A percentile compares a stretch with the other conserved stretches of the same genome.
phyloP scores from a whole-genome alignment of 2,329 filamentous ascomycete species.

The Alternaria sp. region DNA sequence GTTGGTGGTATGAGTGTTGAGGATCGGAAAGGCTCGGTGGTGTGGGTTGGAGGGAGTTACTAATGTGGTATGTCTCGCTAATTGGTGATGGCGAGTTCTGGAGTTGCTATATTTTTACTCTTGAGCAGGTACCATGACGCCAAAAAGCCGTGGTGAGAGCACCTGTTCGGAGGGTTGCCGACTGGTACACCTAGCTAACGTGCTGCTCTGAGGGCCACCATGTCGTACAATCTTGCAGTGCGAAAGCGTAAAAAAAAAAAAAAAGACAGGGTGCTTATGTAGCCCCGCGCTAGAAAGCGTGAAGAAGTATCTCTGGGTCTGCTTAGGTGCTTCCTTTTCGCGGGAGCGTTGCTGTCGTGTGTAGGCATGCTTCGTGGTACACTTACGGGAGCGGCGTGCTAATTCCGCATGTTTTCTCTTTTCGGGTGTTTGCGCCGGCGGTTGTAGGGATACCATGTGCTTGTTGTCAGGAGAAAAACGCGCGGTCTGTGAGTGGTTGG shows the following conservation, averaged over 20 bases:
- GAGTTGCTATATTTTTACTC: not conserved
- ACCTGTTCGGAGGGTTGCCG: slow-evolving; percentile 4
- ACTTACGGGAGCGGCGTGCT: slow-evolving; percentile 3
- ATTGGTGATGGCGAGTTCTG: not conserved
- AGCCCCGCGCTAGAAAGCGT: slow-evolving; percentile 6
- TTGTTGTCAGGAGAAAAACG: not conserved
- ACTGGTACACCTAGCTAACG: slow-evolving; percentile 3
- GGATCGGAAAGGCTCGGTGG: not conserved
- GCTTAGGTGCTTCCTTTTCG: not conserved
- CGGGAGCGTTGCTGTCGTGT: slow-evolving; percentile 1
- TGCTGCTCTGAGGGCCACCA: not conserved
- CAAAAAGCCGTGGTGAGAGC: slow-evolving; percentile 5
- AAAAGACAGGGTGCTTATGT: slow-evolving; percentile 7
- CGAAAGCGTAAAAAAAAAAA: not conserved
- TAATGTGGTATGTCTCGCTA: not conserved
- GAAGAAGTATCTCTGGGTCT: not conserved
- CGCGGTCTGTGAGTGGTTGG: slow-evolving; percentile 8
- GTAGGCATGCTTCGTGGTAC: not conserved
- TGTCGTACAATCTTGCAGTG: not conserved
- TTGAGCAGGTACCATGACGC: slow-evolving; percentile 1
- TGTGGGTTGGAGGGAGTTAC: not conserved
- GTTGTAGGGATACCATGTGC: slow-evolving; percentile 2
- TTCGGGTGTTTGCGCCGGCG: not conserved
- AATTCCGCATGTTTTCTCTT: slow-evolving; percentile 1
- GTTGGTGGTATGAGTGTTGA: slow-evolving; percentile 1